These are phyloP conservation scores for Dissophora ornata DNA, from an alignment of 192 early-diverging fungal genomes.

Conservation along the genomic window DNA sequence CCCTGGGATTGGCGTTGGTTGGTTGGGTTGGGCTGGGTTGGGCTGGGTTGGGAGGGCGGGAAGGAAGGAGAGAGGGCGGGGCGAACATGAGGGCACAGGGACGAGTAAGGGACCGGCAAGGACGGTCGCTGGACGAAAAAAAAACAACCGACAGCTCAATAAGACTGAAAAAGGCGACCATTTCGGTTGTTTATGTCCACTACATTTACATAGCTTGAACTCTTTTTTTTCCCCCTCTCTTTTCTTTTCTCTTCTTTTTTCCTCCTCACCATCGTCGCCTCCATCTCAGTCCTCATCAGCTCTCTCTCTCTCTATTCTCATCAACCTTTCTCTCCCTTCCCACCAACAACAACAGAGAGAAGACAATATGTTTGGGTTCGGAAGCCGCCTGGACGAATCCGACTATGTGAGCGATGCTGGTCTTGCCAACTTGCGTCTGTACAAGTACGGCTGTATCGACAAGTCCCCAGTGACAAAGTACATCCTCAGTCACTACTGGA, in stretches of 20 bases:
- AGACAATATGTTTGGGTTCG: slow-evolving; percentile 49
- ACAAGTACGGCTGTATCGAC: slow-evolving; percentile 84
- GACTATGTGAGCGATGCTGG: slow-evolving; percentile 75
- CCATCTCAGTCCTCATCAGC: neutral
- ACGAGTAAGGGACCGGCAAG: too few species aligned
- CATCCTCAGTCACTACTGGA: slow-evolving; percentile 90
- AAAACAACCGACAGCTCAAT: too few species aligned
- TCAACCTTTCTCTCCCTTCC: slow-evolving; percentile 3
- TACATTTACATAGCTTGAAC: neutral
- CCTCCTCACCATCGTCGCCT: neutral
- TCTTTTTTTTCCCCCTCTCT: slow-evolving; percentile 7
- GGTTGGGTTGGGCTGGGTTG: too few species aligned
- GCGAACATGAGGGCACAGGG: too few species aligned
- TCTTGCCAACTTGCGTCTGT: slow-evolving; percentile 78
- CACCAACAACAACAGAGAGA: slow-evolving; percentile 1
- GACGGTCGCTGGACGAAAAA: neutral
- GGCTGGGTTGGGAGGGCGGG: too few species aligned
- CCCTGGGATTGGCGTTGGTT: too few species aligned
- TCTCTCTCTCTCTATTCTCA: neutral
- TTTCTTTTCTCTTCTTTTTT: slow-evolving; percentile 1
- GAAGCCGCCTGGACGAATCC: slow-evolving; percentile 57
- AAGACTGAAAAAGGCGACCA: too few species aligned
- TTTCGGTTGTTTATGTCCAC: too few species aligned
- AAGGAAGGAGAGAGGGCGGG: too few species aligned
- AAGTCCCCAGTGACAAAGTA: slow-evolving; percentile 87